Evolutionary conservation across 495 filamentous ascomycete species (phyloP).

Genomic region (Aspergillus nanangensis): DNA sequence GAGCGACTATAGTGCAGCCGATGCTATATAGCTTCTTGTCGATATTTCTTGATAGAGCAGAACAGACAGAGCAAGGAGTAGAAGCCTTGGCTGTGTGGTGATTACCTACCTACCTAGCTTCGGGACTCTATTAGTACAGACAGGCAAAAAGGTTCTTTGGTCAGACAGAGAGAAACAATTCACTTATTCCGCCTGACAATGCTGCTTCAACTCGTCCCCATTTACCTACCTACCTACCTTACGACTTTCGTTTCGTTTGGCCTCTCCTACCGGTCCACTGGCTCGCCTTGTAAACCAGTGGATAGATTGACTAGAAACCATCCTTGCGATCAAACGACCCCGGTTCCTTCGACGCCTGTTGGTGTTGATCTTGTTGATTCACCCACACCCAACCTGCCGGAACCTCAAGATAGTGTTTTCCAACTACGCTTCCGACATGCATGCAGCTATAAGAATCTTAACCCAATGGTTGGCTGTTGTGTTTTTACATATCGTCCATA

Average conservation of each 20-base stretch:
- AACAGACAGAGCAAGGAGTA: conserved; percentile 53
- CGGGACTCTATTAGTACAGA: conserved; percentile 44
- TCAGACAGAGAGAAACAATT: conserved; percentile 33
- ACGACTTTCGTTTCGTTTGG: too few species aligned
- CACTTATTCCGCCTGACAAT: conserved; percentile 38
- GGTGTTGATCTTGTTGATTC: too few species aligned
- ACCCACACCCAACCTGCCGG: too few species aligned
- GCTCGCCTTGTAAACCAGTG: conserved; percentile 37
- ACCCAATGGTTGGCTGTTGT: too few species aligned
- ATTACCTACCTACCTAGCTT: conserved; percentile 44
- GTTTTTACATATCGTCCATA: too few species aligned
- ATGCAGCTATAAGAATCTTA: too few species aligned
- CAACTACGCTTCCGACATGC: too few species aligned
- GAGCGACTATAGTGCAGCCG: conserved; percentile 49
- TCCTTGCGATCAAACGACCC: too few species aligned
- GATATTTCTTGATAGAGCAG: conserved; percentile 65
- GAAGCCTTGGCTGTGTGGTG: conserved; percentile 37
- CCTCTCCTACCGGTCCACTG: too few species aligned
- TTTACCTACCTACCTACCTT: too few species aligned
- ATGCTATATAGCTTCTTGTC: conserved; percentile 64
- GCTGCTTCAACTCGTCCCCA: conserved; percentile 22
- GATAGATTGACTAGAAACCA: conserved; percentile 20
- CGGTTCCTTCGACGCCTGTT: too few species aligned
- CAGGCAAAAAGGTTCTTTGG: conserved; percentile 28
- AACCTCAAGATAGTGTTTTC: too few species aligned